These are phyloP conservation scores for Trichosporon faecale DNA, from an alignment of 1,284 basidiomycete genomes.

Conservation along the genomic window DNA sequence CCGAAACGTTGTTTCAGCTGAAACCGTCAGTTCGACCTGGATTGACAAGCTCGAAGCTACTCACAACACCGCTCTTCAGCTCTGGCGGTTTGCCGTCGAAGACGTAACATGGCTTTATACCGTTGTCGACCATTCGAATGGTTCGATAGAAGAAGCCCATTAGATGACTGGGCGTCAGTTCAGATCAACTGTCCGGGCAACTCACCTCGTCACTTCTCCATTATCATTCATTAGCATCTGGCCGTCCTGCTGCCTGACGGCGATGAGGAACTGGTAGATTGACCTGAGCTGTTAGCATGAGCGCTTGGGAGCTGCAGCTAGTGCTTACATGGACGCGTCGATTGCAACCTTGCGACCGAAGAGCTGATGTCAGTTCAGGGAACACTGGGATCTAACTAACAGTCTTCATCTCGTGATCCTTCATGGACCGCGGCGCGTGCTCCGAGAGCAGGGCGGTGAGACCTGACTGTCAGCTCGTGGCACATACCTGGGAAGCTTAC, in stretches of 20 bases:
- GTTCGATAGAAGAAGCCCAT: constrained; percentile 99
- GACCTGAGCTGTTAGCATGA: constrained; percentile 39
- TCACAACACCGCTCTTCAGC: constrained; percentile 89
- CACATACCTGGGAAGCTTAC: no score
- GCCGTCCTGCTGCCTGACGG: constrained; percentile 92
- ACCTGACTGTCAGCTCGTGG: constrained; percentile 55
- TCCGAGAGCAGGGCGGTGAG: constrained; percentile 84
- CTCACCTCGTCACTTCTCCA: constrained; percentile 85
- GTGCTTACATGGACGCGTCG: constrained; percentile 85
- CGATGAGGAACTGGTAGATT: constrained; percentile 86
- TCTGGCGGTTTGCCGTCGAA: constrained; percentile 99
- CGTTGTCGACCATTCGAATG: constrained; percentile 97
- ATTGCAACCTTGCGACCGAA: constrained; percentile 98
- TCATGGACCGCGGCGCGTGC: constrained; percentile 82
- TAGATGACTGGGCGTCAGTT: constrained; percentile 64
- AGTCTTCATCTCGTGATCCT: constrained; percentile 92
- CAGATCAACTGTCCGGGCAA: background rate
- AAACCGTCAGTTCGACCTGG: background rate
- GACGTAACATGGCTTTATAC: constrained; percentile 96
- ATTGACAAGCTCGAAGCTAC: constrained; percentile 46
- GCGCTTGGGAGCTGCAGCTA: background rate
- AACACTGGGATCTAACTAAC: constrained; percentile 28
- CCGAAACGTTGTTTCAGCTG: constrained; percentile 69
- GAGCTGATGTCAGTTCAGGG: constrained; percentile 51
- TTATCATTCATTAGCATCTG: constrained; percentile 95